These are phyloP conservation scores for Dendrothele bispora DNA, from an alignment of 768 basidiomycete species.

Conservation along the genomic window DNA sequence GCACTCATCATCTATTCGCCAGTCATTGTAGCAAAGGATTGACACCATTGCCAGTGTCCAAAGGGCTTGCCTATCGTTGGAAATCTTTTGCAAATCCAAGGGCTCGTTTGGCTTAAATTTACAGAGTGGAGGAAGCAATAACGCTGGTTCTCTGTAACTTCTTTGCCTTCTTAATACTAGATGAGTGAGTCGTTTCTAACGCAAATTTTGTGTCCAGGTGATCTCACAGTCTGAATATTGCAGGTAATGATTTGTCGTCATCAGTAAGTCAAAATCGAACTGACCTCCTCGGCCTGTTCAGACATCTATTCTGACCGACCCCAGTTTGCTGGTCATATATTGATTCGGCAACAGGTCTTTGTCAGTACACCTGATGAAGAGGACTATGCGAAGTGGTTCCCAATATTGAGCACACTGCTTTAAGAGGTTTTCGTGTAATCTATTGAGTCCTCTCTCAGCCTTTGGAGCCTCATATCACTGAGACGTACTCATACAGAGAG, in stretches of 20 bases:
- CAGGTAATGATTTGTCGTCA: too few species aligned
- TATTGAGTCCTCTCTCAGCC: not conserved
- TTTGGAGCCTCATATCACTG: too few species aligned
- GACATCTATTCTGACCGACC: conserved; percentile 3
- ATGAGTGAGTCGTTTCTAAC: not conserved
- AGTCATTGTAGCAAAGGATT: too few species aligned
- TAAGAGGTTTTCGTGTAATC: not conserved
- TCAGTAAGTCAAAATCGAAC: too few species aligned
- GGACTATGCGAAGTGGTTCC: conserved; percentile 23
- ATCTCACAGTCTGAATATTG: not conserved
- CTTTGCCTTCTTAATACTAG: not conserved
- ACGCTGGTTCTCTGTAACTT: conserved; percentile 5
- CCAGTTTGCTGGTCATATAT: conserved; percentile 21
- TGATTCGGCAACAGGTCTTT: conserved; percentile 18
- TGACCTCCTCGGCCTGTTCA: too few species aligned
- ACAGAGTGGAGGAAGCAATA: conserved; percentile 12
- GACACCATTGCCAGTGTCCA: too few species aligned
- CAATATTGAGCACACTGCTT: conserved; percentile 23
- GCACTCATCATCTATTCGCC: too few species aligned
- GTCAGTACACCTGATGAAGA: conserved; percentile 1
- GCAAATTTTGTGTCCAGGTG: not conserved
- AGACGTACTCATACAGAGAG: conserved; percentile 20
- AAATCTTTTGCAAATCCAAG: conserved; percentile 17
- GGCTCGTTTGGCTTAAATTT: conserved; percentile 11
- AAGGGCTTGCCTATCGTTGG: conserved; percentile 19